Percentiles rank a stretch among this genome's conserved stretches.
These are phyloP conservation scores for Taphrina communis DNA, from an alignment of 1,139 yeast genomes.

Conservation along the genomic window DNA sequence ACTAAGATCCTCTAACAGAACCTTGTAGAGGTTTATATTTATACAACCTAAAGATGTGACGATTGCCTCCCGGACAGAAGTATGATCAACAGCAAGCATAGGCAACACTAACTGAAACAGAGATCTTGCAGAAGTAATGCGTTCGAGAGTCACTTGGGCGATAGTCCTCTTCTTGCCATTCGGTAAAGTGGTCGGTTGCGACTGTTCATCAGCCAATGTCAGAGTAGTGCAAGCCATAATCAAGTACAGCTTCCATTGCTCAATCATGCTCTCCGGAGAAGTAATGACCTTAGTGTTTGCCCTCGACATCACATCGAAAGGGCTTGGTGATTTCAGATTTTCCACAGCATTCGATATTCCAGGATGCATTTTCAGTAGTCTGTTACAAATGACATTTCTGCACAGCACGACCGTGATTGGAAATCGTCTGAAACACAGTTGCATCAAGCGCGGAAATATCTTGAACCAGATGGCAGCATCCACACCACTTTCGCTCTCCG, in stretches of 20 bases:
- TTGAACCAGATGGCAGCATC: constrained; percentile 96
- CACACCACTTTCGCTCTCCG: constrained; percentile 74
- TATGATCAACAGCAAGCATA: constrained; percentile 71
- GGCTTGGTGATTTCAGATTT: constrained; percentile 42
- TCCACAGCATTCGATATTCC: constrained; percentile 66
- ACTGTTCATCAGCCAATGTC: constrained; percentile 85
- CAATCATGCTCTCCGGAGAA: constrained; percentile 76
- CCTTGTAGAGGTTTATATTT: constrained; percentile 84
- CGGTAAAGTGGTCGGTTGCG: not conserved
- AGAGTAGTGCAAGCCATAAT: constrained; percentile 91
- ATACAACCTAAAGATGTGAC: constrained; percentile 86
- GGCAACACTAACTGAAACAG: constrained; percentile 89
- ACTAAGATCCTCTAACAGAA: constrained; percentile 79
- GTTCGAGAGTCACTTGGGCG: constrained; percentile 48
- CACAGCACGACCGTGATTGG: constrained; percentile 95
- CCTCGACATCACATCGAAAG: constrained; percentile 46
- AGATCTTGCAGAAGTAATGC: constrained; percentile 89
- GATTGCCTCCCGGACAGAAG: constrained; percentile 79
- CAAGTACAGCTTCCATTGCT: constrained; percentile 86
- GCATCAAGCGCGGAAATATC: constrained; percentile 76
- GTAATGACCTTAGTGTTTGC: constrained; percentile 49
- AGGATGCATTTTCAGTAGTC: constrained; percentile 85
- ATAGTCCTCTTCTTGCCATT: constrained; percentile 70
- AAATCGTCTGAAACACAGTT: constrained; percentile 74
- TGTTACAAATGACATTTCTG: constrained; percentile 86